These are phyloP conservation scores for Lichtheimia hyalospora DNA, from an alignment of 371 early-diverging fungal genomes.

Conservation along the genomic window DNA sequence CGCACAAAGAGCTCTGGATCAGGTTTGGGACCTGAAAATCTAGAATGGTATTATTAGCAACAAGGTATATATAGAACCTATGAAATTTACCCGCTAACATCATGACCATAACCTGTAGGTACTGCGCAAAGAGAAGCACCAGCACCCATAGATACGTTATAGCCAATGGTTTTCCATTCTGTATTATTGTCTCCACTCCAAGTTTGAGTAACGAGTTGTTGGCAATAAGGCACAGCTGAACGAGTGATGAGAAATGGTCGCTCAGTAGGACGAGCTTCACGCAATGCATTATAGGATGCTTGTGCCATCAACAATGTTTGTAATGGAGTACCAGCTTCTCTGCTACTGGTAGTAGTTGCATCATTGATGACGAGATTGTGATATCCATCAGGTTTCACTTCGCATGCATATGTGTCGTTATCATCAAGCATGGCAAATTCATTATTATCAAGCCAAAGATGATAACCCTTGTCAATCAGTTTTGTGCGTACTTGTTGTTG, in stretches of 20 bases:
- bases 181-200: constrained; percentile 69
- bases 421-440: constrained; percentile 58
- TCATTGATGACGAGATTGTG: neutral
- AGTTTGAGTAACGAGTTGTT: constrained; percentile 47
- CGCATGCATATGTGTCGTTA: constrained; percentile 25
- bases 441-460: constrained; percentile 69
- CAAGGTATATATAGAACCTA: neutral
- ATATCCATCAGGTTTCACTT: constrained; percentile 19
- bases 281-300: constrained; percentile 57
- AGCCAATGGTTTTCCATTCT: constrained; percentile 61
- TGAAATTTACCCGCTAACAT: constrained; percentile 48
- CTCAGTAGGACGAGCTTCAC: constrained; percentile 29
- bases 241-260: constrained; percentile 61
- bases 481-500: constrained; percentile 36
- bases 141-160: constrained; percentile 63
- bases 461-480: constrained; percentile 52
- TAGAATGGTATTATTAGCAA: neutral
- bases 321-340: constrained; percentile 37
- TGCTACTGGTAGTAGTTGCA: neutral
- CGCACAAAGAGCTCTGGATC: constrained; percentile 58
- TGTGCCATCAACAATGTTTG: constrained; percentile 61
- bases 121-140: constrained; percentile 46
- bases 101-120: constrained; percentile 61
- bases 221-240: constrained; percentile 51
- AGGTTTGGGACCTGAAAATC: constrained; percentile 58